A percentile compares a stretch with the other conserved stretches of the same genome.
These are phyloP conservation scores for Alternaria conjuncta DNA, from an alignment of 2,329 filamentous ascomycete species.

Conservation along the genomic window DNA sequence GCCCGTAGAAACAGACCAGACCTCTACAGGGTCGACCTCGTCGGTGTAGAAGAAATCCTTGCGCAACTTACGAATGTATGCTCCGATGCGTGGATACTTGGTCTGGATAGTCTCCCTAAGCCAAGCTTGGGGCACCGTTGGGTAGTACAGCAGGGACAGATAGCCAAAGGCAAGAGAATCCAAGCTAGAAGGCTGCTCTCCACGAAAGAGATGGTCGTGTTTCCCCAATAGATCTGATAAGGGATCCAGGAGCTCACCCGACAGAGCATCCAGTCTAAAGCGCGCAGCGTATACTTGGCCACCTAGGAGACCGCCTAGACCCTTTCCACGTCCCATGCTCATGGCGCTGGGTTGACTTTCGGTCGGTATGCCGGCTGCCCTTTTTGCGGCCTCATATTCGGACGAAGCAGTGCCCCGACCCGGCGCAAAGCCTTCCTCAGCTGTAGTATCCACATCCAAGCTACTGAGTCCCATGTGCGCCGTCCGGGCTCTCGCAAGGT, in stretches of 20 bases:
- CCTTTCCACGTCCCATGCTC: conserved; percentile 62
- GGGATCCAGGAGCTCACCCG: conserved; percentile 72
- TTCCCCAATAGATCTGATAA: conserved; percentile 67
- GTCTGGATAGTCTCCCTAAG: conserved; percentile 62
- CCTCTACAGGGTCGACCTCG: conserved; percentile 27
- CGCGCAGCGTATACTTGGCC: conserved; percentile 72
- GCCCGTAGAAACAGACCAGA: conserved; percentile 37
- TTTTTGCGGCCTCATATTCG: conserved; percentile 48
- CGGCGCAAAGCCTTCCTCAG: conserved; percentile 42
- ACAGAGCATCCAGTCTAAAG: conserved; percentile 78
- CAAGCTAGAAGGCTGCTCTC: conserved; percentile 63
- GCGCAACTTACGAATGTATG: conserved; percentile 49
- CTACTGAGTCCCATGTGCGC: conserved; percentile 56
- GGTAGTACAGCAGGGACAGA: conserved; percentile 72
- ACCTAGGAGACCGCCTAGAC: conserved; percentile 67
- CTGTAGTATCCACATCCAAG: conserved; percentile 53
- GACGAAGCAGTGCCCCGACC: conserved; percentile 39
- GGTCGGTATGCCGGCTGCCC: conserved; percentile 43
- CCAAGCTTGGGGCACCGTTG: conserved; percentile 68
- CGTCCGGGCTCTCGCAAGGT: conserved; percentile 72
- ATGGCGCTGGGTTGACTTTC: conserved; percentile 50
- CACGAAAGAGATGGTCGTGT: conserved; percentile 63
- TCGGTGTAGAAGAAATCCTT: conserved; percentile 31
- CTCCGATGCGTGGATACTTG: conserved; percentile 52
- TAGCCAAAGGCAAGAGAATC: conserved; percentile 86